These are phyloP conservation scores for Pestalotiopsis sp. DNA, from an alignment of 2,329 filamentous ascomycete genomes.

Conservation along the genomic window DNA sequence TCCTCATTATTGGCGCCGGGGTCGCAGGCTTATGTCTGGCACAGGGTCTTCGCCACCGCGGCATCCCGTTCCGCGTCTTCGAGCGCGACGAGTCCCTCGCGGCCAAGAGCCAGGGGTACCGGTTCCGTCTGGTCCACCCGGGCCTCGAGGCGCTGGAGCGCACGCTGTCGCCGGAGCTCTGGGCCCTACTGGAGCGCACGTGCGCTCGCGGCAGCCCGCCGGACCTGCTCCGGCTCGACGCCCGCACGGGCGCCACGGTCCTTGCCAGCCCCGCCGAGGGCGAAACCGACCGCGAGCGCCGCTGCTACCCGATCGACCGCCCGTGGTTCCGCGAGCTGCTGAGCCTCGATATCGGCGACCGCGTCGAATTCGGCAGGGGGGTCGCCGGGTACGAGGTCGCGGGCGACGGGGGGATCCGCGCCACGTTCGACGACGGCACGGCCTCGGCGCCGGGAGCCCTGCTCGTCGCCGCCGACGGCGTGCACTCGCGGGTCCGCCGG, in stretches of 20 bases:
- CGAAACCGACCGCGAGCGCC: constrained; percentile 20
- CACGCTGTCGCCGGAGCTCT: constrained; percentile 18
- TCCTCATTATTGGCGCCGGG: constrained; percentile 40
- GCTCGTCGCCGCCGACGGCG: constrained; percentile 1
- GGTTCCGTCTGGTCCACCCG: constrained; percentile 31
- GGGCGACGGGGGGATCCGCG: not conserved
- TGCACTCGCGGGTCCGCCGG: not conserved
- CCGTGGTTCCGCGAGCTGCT: constrained; percentile 9
- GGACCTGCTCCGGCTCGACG: not conserved
- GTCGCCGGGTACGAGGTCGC: not conserved
- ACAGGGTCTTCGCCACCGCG: constrained; percentile 35
- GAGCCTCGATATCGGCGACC: not conserved
- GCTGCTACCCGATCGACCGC: constrained; percentile 4
- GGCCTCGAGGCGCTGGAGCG: constrained; percentile 24
- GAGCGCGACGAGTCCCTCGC: constrained; percentile 34
- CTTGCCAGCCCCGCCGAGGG: not conserved
- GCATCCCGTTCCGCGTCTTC: constrained; percentile 38
- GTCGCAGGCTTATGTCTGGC: constrained; percentile 38
- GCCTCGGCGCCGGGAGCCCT: not conserved
- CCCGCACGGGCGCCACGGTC: not conserved
- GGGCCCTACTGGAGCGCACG: constrained; percentile 22
- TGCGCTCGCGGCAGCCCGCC: constrained; percentile 11
- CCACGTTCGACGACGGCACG: not conserved
- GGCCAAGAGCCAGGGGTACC: constrained; percentile 39
- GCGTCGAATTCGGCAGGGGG: constrained; percentile 10